Conservation (phyloP, 768 basidiomycete species). For the Suillus ampliporus region DNA sequence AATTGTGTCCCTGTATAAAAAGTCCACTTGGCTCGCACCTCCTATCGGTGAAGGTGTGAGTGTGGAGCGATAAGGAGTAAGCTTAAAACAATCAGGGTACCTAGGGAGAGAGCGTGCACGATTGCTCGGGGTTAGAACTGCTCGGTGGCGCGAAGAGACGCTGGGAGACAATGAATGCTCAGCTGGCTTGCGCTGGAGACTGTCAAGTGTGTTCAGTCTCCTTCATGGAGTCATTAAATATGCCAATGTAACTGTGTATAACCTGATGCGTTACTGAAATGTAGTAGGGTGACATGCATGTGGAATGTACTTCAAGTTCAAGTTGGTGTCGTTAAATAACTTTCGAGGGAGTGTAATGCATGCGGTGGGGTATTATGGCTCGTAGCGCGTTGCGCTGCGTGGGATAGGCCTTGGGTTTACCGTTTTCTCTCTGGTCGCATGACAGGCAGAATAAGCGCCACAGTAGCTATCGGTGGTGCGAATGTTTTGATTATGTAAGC, state of each 20-base stretch:
- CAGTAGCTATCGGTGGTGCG: too few relatives aligned
- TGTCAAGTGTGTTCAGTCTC: neutral
- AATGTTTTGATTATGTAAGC: neutral
- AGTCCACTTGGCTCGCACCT: neutral
- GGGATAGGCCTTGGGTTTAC: neutral
- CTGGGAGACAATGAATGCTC: neutral
- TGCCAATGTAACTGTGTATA: neutral
- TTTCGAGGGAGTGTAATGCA: neutral
- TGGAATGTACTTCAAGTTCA: neutral
- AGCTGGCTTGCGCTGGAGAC: neutral
- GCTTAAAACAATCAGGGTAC: neutral
- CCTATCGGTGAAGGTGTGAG: neutral
- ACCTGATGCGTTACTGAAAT: neutral
- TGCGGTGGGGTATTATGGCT: too few relatives aligned
- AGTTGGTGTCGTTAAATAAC: neutral
- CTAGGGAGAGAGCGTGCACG: neutral
- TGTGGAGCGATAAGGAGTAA: conserved; percentile 5
- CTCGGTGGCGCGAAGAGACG: neutral
- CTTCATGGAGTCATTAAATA: neutral
- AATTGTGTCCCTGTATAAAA: neutral
- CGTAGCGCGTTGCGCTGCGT: neutral
- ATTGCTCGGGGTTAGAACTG: neutral
- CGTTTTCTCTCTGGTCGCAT: too few relatives aligned
- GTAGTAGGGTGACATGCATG: neutral
- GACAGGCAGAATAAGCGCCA: too few relatives aligned